A percentile compares a stretch with the other conserved stretches of the same genome.
These are phyloP conservation scores for Coleophoma cylindrospora DNA, from an alignment of 2,329 filamentous ascomycete genomes.

Conservation along the genomic window DNA sequence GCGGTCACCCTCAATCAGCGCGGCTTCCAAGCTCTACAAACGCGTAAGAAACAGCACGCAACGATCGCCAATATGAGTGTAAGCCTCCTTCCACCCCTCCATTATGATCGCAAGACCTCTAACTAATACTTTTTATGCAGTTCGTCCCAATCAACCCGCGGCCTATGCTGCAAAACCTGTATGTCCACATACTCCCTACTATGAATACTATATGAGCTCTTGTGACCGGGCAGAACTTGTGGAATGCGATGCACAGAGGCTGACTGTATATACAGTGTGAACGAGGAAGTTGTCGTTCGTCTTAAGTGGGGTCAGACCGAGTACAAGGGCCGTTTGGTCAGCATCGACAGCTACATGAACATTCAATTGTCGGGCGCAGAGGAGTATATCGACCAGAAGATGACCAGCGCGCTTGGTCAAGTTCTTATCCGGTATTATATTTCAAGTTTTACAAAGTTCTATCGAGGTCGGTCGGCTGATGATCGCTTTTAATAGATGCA, in stretches of 20 bases:
- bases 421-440: conserved; percentile 74
- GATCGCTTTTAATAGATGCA: conserved; percentile 56
- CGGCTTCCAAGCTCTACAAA: conserved; percentile 10
- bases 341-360: conserved; percentile 98
- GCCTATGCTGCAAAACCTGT: conserved; percentile 91
- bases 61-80: conserved; percentile 31
- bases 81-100: conserved; percentile 7
- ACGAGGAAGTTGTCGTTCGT: conserved; percentile 84
- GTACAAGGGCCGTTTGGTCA: conserved; percentile 90
- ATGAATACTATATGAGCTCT: no score
- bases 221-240: no score
- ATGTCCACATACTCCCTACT: conserved; percentile 32
- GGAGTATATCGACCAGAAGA: conserved; percentile 87
- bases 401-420: conserved; percentile 78
- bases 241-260: conserved; percentile 2
- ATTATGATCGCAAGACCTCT: neutral
- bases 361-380: conserved; percentile 86
- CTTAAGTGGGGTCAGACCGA: conserved; percentile 98
- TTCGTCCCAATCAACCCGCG: conserved; percentile 96
- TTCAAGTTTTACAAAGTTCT: no score
- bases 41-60: conserved; percentile 7
- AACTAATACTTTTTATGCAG: conserved; percentile 33
- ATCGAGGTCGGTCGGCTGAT: neutral
- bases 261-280: conserved; percentile 53
- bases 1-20: conserved; percentile 10